Evolutionary conservation across 2,329 filamentous ascomycete genomes (phyloP).

Genomic region (Penicillium brasilianum): DNA sequence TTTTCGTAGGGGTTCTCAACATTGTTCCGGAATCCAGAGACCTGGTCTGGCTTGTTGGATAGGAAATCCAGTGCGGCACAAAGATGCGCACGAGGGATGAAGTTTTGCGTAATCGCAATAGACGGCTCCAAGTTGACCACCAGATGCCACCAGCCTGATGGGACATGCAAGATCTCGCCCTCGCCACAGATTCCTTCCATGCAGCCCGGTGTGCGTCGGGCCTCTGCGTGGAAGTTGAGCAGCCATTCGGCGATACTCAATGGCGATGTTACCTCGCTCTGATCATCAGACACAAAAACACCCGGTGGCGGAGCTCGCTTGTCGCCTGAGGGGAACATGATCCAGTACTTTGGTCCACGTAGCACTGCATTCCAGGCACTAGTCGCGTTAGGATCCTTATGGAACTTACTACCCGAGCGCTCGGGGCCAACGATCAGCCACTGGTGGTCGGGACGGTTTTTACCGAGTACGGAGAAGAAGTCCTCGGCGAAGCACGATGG

Average conservation of each 20-base stretch:
- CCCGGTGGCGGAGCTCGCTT: conserved; percentile 74
- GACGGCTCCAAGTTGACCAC: conserved; percentile 86
- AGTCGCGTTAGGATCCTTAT: conserved; percentile 76
- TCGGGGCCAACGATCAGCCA: conserved; percentile 93
- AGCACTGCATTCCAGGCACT: conserved; percentile 94
- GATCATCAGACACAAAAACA: conserved; percentile 86
- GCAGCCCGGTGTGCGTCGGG: conserved; percentile 75
- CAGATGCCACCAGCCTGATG: conserved; percentile 95
- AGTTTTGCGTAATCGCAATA: conserved; percentile 93
- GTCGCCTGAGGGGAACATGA: conserved; percentile 85
- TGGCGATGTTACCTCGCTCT: conserved; percentile 90
- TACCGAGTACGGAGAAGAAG: conserved; percentile 77
- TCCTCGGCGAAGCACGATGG: conserved; percentile 87
- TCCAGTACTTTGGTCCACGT: conserved; percentile 93
- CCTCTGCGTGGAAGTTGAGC: conserved; percentile 83
- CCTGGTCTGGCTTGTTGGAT: conserved; percentile 78
- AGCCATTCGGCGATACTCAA: conserved; percentile 98
- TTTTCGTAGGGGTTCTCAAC: conserved; percentile 74
- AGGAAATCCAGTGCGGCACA: conserved; percentile 79
- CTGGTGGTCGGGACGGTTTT: conserved; percentile 80
- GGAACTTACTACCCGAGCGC: conserved; percentile 89
- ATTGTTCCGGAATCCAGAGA: conserved; percentile 80
- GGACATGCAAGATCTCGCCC: conserved; percentile 90
- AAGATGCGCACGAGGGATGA: conserved; percentile 78
- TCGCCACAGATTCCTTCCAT: conserved; percentile 81